Percentiles rank a stretch among this genome's conserved stretches.
phyloP scores from a whole-genome alignment of 345 rosid species.

The Moricandia arvensis region DNA sequence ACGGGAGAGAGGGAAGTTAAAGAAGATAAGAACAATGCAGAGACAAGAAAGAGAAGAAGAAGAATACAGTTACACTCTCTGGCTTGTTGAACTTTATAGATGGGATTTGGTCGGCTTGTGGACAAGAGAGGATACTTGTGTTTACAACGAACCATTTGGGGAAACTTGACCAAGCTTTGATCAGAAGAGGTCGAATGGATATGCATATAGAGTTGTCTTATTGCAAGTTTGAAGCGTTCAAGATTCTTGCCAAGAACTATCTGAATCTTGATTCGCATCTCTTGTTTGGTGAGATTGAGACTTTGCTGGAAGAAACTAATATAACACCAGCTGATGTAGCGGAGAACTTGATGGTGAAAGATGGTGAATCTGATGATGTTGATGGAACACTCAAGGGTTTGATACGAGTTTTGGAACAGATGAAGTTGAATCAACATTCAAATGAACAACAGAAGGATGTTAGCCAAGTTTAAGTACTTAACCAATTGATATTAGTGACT shows the following conservation, averaged over 20 bases:
- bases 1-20: constrained; percentile 34
- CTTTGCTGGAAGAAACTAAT: constrained; percentile 32
- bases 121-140: constrained; percentile 40
- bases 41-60: background rate
- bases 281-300: constrained; percentile 29
- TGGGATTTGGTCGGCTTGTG: constrained; percentile 51
- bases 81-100: constrained; percentile 49
- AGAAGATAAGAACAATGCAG: background rate
- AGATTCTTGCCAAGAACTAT: constrained; percentile 44
- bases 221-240: constrained; percentile 48
- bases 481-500: background rate
- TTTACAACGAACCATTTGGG: constrained; percentile 44
- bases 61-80: constrained; percentile 39
- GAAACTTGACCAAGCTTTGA: constrained; percentile 48
- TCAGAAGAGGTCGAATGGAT: constrained; percentile 50
- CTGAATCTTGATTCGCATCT: constrained; percentile 38
- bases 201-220: constrained; percentile 45
- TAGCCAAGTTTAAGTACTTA: too few relatives aligned
- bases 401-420: constrained; percentile 34
- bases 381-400: constrained; percentile 35
- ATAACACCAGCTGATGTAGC: constrained; percentile 50
- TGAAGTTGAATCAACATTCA: constrained; percentile 13
- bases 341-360: constrained; percentile 45
- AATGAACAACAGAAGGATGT: background rate
- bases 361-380: constrained; percentile 17